phyloP scores from a whole-genome alignment of 345 rosid species.

The Syzygium grande region DNA sequence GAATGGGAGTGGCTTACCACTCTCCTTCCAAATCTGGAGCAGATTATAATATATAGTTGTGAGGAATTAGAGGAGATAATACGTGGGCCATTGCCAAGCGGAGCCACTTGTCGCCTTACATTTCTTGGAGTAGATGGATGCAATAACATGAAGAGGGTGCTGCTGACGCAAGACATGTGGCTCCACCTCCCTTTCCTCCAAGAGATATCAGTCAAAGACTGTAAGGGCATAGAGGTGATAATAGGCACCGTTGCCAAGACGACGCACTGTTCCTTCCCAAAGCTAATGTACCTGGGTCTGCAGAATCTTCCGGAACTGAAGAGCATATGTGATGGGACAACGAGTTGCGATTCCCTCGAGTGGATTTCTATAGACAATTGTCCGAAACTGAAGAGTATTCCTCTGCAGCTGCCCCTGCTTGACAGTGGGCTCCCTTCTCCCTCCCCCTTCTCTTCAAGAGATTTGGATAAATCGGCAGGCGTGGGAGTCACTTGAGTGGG shows the following conservation, averaged over 20 bases:
- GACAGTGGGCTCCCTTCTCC: background rate
- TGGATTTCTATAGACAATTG: background rate
- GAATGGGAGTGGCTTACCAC: background rate
- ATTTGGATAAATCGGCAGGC: background rate
- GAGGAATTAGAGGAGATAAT: conserved; percentile 10
- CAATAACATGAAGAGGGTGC: background rate
- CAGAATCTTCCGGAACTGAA: background rate
- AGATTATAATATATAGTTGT: background rate
- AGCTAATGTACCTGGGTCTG: background rate
- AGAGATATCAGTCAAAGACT: background rate
- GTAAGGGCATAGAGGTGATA: background rate
- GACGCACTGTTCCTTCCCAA: background rate
- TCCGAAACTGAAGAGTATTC: conserved; percentile 4
- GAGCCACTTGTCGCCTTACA: background rate
- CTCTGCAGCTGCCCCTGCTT: conserved; percentile 1
- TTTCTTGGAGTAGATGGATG: background rate
- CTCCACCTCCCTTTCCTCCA: background rate
- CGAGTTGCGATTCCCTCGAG: background rate
- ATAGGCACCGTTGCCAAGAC: background rate
- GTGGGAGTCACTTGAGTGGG: conserved; percentile 14
- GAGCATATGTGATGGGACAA: background rate
- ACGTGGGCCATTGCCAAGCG: background rate
- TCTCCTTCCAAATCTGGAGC: conserved; percentile 12
- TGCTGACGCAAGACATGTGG: background rate
- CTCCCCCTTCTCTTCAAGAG: background rate